These are phyloP conservation scores for Ceratocystis ficicola DNA, from an alignment of 2,329 filamentous ascomycete species.

Conservation along the genomic window DNA sequence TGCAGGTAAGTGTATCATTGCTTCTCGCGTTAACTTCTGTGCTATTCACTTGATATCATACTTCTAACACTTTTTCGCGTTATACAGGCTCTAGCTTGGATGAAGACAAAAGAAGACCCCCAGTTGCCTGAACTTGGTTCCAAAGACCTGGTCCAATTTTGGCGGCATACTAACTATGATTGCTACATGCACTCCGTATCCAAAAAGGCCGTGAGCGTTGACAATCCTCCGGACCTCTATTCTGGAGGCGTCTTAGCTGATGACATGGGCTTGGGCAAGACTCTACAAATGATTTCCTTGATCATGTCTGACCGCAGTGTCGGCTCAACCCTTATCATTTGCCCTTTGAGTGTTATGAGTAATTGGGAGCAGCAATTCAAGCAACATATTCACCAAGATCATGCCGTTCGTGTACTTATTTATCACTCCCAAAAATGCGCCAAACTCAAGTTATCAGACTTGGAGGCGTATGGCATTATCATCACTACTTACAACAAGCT, in stretches of 20 bases:
- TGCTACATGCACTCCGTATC: neutral
- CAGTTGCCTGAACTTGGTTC: conserved; percentile 47
- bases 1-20: conserved; percentile 35
- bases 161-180: neutral
- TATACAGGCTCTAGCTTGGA: conserved; percentile 58
- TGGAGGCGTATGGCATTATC: conserved; percentile 60
- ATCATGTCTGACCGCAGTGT: conserved; percentile 46
- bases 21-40: neutral
- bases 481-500: conserved; percentile 77
- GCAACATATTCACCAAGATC: conserved; percentile 54
- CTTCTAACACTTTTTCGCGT: conserved; percentile 30
- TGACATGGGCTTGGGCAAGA: conserved; percentile 89
- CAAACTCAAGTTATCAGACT: conserved; percentile 44
- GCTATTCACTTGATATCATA: neutral
- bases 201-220: neutral
- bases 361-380: conserved; percentile 77
- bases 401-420: conserved; percentile 52
- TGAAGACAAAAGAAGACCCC: conserved; percentile 64
- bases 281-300: conserved; percentile 70
- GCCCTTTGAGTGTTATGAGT: conserved; percentile 76
- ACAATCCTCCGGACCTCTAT: conserved; percentile 47
- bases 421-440: conserved; percentile 52
- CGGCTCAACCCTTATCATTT: conserved; percentile 64
- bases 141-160: conserved; percentile 32
- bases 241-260: conserved; percentile 79